Evolutionary conservation across 768 basidiomycete species (phyloP).

Genomic region (Boletus rubroflammeus): DNA sequence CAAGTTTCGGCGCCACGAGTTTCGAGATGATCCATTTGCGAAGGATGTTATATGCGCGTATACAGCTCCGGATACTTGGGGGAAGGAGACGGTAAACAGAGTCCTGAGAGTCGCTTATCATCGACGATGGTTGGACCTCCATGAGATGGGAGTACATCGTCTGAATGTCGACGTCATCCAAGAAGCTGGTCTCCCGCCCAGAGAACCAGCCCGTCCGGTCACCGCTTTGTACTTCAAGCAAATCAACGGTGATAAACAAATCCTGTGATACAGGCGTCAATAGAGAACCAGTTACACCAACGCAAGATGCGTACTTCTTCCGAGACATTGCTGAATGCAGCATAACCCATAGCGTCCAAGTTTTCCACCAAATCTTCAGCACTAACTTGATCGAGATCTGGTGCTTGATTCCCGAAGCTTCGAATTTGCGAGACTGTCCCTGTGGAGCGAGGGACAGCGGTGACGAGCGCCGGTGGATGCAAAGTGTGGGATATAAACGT

Average conservation of each 20-base stretch:
- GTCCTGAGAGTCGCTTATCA: constrained; percentile 72
- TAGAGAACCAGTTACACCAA: neutral
- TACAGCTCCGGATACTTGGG: constrained; percentile 69
- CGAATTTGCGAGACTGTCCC: constrained; percentile 7
- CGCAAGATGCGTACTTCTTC: constrained; percentile 54
- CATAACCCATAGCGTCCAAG: constrained; percentile 70
- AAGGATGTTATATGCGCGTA: constrained; percentile 71
- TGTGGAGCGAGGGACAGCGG: constrained; percentile 25
- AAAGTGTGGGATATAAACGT: constrained; percentile 54
- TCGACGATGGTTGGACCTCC: constrained; percentile 66
- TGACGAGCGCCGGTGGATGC: constrained; percentile 46
- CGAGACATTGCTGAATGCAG: constrained; percentile 71
- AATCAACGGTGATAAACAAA: constrained; percentile 70
- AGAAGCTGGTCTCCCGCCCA: constrained; percentile 47
- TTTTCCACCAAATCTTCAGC: constrained; percentile 75
- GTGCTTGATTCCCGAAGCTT: constrained; percentile 42
- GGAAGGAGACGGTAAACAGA: constrained; percentile 71
- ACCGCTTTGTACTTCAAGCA: constrained; percentile 75
- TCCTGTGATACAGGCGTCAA: constrained; percentile 45
- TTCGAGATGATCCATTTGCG: constrained; percentile 78
- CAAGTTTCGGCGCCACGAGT: constrained; percentile 61
- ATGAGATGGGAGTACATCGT: constrained; percentile 71
- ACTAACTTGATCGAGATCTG: constrained; percentile 59
- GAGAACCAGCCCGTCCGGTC: constrained; percentile 80
- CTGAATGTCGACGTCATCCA: constrained; percentile 73